phyloP scores from a whole-genome alignment of 768 basidiomycete species.

The Rhizopogon sp. region DNA sequence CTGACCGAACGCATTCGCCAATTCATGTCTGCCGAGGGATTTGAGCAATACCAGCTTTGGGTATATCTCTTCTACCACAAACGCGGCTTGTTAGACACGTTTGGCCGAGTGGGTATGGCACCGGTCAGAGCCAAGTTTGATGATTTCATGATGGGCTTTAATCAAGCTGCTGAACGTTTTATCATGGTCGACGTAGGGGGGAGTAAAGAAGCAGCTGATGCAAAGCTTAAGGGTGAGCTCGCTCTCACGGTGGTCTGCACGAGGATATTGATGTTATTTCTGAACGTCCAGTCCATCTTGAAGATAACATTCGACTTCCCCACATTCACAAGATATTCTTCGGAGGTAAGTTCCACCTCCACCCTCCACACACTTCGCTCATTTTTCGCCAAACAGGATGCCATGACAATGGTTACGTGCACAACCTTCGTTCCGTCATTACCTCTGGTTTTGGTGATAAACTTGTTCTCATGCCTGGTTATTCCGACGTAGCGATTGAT shows the following conservation, averaged over 20 bases:
- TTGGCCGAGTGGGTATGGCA: conserved; percentile 30
- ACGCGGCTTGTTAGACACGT: conserved; percentile 49
- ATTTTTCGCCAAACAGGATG: conserved; percentile 38
- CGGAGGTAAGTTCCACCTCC: conserved; percentile 40
- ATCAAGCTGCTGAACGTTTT: conserved; percentile 63
- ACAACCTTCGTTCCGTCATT: conserved; percentile 55
- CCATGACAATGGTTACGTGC: conserved; percentile 71
- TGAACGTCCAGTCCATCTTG: conserved; percentile 30
- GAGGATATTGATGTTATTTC: neutral
- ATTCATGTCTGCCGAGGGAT: conserved; percentile 15
- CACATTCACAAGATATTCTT: conserved; percentile 66
- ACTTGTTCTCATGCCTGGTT: conserved; percentile 60
- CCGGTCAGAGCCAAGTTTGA: conserved; percentile 44
- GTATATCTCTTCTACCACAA: conserved; percentile 63
- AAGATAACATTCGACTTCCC: conserved; percentile 42
- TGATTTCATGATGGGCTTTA: conserved; percentile 65
- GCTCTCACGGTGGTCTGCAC: neutral
- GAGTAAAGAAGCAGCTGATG: conserved; percentile 71
- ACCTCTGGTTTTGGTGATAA: conserved; percentile 63
- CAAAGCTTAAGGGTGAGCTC: conserved; percentile 63
- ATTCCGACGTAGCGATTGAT: conserved; percentile 54
- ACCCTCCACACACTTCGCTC: neutral
- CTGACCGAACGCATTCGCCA: conserved; percentile 31
- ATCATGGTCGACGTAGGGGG: conserved; percentile 65
- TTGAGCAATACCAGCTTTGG: conserved; percentile 44